Evolutionary conservation across 2,329 filamentous ascomycete species (phyloP).

Genomic region (Fusarium kyushuense): DNA sequence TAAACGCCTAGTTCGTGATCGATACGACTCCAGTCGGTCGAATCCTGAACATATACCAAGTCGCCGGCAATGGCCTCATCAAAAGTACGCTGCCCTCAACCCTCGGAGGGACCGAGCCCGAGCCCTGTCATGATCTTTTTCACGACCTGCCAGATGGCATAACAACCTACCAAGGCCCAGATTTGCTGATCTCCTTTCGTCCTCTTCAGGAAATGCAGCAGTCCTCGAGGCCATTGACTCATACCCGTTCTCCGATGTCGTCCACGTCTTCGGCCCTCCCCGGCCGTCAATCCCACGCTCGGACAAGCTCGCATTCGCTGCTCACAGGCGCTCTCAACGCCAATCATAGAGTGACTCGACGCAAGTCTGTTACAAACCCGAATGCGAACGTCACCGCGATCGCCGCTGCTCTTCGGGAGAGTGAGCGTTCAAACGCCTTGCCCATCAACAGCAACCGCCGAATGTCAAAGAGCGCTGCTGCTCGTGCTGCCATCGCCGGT

Average conservation of each 20-base stretch:
- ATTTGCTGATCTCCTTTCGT: conserved; percentile 52
- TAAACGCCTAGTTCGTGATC: conserved; percentile 47
- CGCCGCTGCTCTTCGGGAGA: conserved; percentile 78
- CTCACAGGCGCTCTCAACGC: conserved; percentile 81
- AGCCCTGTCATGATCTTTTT: conserved; percentile 42
- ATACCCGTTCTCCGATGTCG: conserved; percentile 70
- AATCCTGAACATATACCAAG: conserved; percentile 52
- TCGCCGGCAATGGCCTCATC: conserved; percentile 70
- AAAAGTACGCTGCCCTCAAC: conserved; percentile 62
- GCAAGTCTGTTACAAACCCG: conserved; percentile 90
- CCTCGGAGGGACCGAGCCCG: conserved; percentile 41
- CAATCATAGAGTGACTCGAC: conserved; percentile 86
- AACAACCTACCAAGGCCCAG: conserved; percentile 49
- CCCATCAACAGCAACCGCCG: conserved; percentile 73
- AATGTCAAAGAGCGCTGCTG: conserved; percentile 73
- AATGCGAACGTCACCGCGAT: conserved; percentile 80
- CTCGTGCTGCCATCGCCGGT: conserved; percentile 64
- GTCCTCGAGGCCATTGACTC: conserved; percentile 74
- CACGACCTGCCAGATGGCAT: conserved; percentile 50
- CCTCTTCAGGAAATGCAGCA: conserved; percentile 70
- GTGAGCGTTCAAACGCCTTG: conserved; percentile 66
- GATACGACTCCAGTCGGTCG: conserved; percentile 51
- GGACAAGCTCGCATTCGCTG: conserved; percentile 85
- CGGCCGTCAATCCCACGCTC: conserved; percentile 73
- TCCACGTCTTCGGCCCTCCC: conserved; percentile 70